Conservation (phyloP, 345 rosid species). For the Carallia pectinifolia region DNA sequence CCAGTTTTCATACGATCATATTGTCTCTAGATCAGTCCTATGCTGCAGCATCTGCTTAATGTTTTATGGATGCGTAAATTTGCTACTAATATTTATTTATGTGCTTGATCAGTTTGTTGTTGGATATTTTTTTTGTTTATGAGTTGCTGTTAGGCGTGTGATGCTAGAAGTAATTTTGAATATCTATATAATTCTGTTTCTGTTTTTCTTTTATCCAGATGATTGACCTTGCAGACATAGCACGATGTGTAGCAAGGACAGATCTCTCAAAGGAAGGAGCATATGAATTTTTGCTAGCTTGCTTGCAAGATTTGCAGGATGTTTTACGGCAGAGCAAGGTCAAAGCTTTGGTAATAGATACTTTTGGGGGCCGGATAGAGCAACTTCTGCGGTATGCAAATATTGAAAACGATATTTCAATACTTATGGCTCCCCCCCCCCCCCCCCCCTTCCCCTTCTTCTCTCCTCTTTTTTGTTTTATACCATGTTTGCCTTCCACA, state of each 20-base stretch:
- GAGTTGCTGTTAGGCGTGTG: too few species aligned
- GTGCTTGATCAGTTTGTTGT: too few species aligned
- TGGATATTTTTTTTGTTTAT: too few species aligned
- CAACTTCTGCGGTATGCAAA: conserved; percentile 58
- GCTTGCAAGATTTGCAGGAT: conserved; percentile 79
- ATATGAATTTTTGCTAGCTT: conserved; percentile 60
- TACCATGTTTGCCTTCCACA: conserved; percentile 7
- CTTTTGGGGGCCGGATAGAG: conserved; percentile 76
- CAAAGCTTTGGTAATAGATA: conserved; percentile 77
- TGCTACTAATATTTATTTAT: too few species aligned
- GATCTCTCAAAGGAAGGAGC: conserved; percentile 61
- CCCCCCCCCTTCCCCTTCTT: background rate
- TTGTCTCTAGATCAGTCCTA: too few species aligned
- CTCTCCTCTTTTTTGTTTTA: conserved; percentile 5
- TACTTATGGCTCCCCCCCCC: background rate
- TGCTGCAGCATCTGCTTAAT: too few species aligned
- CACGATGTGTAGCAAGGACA: conserved; percentile 70
- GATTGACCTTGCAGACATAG: conserved; percentile 80
- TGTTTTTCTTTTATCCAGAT: conserved; percentile 42
- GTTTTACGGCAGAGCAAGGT: conserved; percentile 61
- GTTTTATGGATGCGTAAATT: too few species aligned
- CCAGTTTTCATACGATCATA: too few species aligned
- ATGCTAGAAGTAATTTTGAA: too few species aligned
- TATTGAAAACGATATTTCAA: conserved; percentile 7
- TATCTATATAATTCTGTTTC: background rate